Evolutionary conservation across 2,329 filamentous ascomycete genomes (phyloP).

Genomic region (Hortaea sp.): DNA sequence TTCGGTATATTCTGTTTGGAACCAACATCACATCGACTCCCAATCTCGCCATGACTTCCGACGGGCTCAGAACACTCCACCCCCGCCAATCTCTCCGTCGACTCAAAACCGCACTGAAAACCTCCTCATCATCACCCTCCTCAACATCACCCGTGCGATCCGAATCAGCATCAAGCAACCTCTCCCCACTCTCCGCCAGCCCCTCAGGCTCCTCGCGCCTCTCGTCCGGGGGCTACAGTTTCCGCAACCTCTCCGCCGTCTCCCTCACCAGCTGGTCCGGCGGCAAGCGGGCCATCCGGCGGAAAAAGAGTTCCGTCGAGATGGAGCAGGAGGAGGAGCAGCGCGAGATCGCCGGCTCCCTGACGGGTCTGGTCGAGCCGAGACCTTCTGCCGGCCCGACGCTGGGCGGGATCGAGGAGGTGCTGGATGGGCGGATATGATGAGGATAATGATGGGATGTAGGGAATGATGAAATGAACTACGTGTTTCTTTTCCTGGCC

Average conservation of each 20-base stretch:
- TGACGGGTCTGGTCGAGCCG: conserved; percentile 22
- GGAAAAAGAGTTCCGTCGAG: conserved; percentile 22
- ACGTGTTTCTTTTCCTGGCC: too few relatives aligned
- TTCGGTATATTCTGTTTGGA: too few relatives aligned
- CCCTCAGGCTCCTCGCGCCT: conserved; percentile 7
- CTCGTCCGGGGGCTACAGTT: conserved; percentile 13
- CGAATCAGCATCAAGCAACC: conserved; percentile 4
- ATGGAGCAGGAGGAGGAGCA: conserved; percentile 23
- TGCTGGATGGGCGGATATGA: conserved; percentile 18
- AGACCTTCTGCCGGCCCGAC: conserved; percentile 15
- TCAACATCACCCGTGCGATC: neutral
- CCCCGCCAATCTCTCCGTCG: conserved; percentile 18
- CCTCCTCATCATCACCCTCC: conserved; percentile 4
- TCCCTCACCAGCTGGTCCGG: conserved; percentile 4
- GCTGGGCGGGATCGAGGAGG: conserved; percentile 24
- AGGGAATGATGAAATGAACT: neutral
- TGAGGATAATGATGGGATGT: neutral
- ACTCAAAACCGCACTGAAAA: conserved; percentile 17
- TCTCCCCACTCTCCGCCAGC: conserved; percentile 11
- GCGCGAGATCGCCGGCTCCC: conserved; percentile 11
- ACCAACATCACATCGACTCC: too few relatives aligned
- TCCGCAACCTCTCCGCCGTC: conserved; percentile 10
- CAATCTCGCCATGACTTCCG: conserved; percentile 5
- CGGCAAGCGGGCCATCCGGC: conserved; percentile 11
- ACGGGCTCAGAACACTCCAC: conserved; percentile 7